Percentiles rank a stretch among this genome's conserved stretches.
phyloP scores from a whole-genome alignment of 1,284 basidiomycete genomes.

The Irpex sp. region DNA sequence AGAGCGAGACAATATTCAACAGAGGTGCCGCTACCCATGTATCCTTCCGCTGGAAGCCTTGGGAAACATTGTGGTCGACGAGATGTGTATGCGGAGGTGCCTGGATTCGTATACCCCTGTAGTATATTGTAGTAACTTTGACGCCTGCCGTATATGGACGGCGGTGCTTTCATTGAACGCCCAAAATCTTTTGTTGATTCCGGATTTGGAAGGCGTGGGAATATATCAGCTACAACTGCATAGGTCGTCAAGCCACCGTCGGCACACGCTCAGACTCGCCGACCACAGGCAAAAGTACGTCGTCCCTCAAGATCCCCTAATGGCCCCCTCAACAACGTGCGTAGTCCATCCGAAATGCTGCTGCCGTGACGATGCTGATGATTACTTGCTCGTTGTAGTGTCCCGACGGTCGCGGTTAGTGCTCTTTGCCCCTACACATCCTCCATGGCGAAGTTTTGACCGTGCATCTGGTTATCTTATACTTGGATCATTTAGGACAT shows the following conservation, averaged over 20 bases:
- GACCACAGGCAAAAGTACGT: conserved; percentile 25
- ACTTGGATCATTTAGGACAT: conserved; percentile 51
- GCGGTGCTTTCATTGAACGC: neutral
- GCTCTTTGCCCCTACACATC: neutral
- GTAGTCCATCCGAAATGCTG: conserved; percentile 16
- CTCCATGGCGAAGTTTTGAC: conserved; percentile 10
- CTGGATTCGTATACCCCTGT: conserved; percentile 35
- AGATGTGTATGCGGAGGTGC: conserved; percentile 69
- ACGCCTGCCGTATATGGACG: conserved; percentile 4
- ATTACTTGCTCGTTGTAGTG: conserved; percentile 32
- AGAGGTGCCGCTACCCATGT: conserved; percentile 26
- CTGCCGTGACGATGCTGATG: neutral
- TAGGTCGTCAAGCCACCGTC: conserved; percentile 26
- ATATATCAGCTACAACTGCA: conserved; percentile 23
- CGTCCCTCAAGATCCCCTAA: conserved; percentile 31
- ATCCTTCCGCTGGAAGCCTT: conserved; percentile 51
- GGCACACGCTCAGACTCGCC: conserved; percentile 16
- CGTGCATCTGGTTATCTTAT: conserved; percentile 6
- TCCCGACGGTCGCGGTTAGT: conserved; percentile 71
- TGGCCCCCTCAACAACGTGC: conserved; percentile 34
- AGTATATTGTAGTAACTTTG: neutral
- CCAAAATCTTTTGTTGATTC: neutral
- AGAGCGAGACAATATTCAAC: conserved; percentile 40
- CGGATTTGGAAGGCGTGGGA: conserved; percentile 20
- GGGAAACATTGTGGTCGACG: conserved; percentile 56